These are phyloP conservation scores for Coemansia sp. DNA, from an alignment of 192 early-diverging fungal genomes.

Conservation along the genomic window DNA sequence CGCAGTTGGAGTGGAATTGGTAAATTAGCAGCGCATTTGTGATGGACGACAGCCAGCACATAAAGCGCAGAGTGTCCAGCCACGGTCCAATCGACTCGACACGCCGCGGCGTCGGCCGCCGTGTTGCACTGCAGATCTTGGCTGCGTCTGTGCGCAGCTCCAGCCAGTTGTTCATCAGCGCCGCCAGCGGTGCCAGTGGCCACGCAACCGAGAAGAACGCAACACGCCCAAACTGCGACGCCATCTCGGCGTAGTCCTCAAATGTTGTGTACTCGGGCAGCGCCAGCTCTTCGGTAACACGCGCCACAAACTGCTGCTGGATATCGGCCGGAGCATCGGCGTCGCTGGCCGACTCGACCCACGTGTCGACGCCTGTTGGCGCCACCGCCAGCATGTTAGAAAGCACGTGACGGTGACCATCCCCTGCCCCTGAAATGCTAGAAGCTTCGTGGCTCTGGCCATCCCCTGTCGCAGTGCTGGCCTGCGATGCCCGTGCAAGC, in stretches of 20 bases:
- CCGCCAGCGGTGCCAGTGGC: constrained; percentile 80
- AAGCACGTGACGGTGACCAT: constrained; percentile 2
- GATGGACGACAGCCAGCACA: constrained; percentile 57
- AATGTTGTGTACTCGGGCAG: constrained; percentile 81
- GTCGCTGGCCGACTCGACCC: constrained; percentile 13
- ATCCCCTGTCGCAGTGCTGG: neutral
- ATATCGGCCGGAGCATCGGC: constrained; percentile 15
- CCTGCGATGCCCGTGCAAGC: neutral
- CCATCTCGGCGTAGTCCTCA: constrained; percentile 90
- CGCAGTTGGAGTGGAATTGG: constrained; percentile 49
- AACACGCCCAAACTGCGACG: constrained; percentile 88
- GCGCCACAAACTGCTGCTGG: constrained; percentile 38
- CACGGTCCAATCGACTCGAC: constrained; percentile 79
- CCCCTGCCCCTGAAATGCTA: neutral
- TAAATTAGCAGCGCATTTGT: constrained; percentile 59
- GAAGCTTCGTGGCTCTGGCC: constrained; percentile 3
- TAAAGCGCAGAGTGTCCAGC: constrained; percentile 62
- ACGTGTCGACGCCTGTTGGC: constrained; percentile 19
- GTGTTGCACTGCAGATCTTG: constrained; percentile 78
- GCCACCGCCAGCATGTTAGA: constrained; percentile 6
- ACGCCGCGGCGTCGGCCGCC: constrained; percentile 70
- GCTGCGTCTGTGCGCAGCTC: constrained; percentile 89
- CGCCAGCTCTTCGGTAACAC: constrained; percentile 41
- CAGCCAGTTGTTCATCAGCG: constrained; percentile 86
- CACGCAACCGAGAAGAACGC: constrained; percentile 81